These are phyloP conservation scores for Geosiphon pyriformis DNA, from an alignment of 192 early-diverging fungal species.

Conservation along the genomic window DNA sequence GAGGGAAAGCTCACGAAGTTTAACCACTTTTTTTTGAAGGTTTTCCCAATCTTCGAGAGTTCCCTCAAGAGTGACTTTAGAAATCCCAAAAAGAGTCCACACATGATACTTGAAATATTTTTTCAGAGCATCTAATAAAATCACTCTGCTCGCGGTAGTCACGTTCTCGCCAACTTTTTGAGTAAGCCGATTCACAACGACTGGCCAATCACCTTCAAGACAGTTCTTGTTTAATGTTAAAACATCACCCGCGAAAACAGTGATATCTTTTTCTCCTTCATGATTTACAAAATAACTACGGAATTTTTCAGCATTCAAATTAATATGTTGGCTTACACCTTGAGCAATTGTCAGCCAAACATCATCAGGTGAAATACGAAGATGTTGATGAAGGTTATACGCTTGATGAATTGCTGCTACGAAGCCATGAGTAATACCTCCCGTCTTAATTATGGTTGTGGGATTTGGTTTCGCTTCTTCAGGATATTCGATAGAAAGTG, in stretches of 20 bases:
- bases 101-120: background rate
- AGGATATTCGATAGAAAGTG: background rate
- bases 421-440: background rate
- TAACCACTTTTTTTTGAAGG: slow-evolving; percentile 23
- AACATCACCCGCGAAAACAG: background rate
- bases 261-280: background rate
- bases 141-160: slow-evolving; percentile 6
- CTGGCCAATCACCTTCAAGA: slow-evolving; percentile 9
- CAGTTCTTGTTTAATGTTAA: background rate
- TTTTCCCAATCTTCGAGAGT: slow-evolving; percentile 12
- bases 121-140: slow-evolving; percentile 19
- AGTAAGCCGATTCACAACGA: background rate
- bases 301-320: slow-evolving; percentile 6
- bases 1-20: slow-evolving; percentile 7
- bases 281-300: slow-evolving; percentile 1
- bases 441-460: background rate
- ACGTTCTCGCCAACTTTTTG: background rate
- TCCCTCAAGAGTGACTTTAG: slow-evolving; percentile 16
- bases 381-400: slow-evolving; percentile 6
- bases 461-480: background rate
- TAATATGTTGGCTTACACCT: background rate
- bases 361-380: background rate
- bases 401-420: background rate
- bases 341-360: slow-evolving; percentile 20
- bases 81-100: slow-evolving; percentile 12